phyloP scores from a whole-genome alignment of 2,329 filamentous ascomycete species.

The Verticillium longisporum region DNA sequence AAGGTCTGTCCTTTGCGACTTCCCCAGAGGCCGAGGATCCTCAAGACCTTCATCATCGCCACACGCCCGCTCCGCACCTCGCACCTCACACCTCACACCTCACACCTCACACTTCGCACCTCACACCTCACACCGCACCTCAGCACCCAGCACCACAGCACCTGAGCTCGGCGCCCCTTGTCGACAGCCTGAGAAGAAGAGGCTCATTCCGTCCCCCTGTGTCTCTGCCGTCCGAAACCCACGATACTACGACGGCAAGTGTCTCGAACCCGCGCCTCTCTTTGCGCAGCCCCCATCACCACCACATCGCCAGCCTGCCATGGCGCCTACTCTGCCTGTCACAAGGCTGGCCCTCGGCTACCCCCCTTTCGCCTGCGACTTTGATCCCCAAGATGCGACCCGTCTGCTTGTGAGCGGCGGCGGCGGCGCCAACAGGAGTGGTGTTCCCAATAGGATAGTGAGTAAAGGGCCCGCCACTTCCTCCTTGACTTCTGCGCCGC shows the following conservation, averaged over 20 bases:
- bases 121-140: too few relatives aligned
- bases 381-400: conserved; percentile 71
- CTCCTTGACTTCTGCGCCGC: background rate
- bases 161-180: background rate
- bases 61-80: too few relatives aligned
- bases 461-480: conserved; percentile 20
- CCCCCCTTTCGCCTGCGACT: conserved; percentile 81
- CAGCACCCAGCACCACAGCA: background rate
- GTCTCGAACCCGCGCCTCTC: background rate
- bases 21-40: background rate
- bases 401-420: conserved; percentile 80
- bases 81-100: too few relatives aligned
- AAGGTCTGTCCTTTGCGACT: background rate
- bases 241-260: background rate
- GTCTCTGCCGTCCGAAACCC: background rate
- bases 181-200: background rate
- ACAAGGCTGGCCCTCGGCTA: conserved; percentile 68
- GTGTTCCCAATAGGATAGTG: conserved; percentile 83
- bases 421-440: conserved; percentile 73
- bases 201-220: background rate
- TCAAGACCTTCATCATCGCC: background rate
- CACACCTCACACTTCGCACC: too few relatives aligned
- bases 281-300: background rate
- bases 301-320: conserved; percentile 10
- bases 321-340: conserved; percentile 34